phyloP scores from a whole-genome alignment of 78 protist genomes.

The Polysphondylium violaceum region DNA sequence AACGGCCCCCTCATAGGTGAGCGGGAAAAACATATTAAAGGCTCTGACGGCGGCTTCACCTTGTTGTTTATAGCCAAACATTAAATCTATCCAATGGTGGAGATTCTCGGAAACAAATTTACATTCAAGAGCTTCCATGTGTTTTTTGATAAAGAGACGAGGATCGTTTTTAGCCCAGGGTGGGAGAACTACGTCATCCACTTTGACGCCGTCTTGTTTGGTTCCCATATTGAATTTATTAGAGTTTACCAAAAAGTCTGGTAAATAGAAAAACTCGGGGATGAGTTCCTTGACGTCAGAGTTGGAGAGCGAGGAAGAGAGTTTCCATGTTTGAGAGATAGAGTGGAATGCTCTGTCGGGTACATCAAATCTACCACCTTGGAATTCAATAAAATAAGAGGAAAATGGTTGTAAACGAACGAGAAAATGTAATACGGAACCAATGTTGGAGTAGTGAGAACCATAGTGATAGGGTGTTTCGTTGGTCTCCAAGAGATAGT shows the following conservation, averaged over 20 bases:
- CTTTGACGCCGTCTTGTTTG: slow-evolving; percentile 84
- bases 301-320: slow-evolving; percentile 25
- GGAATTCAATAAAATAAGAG: slow-evolving; percentile 83
- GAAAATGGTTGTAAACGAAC: slow-evolving; percentile 94
- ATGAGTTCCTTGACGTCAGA: slow-evolving; percentile 96
- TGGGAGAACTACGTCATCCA: slow-evolving; percentile 94
- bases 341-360: slow-evolving; percentile 94
- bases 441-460: slow-evolving; percentile 90
- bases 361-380: slow-evolving; percentile 93
- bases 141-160: slow-evolving; percentile 72
- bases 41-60: slow-evolving; percentile 94
- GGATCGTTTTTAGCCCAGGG: slow-evolving; percentile 94
- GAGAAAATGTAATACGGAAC: slow-evolving; percentile 84
- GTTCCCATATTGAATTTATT: slow-evolving; percentile 90
- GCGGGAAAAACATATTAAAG: slow-evolving; percentile 90
- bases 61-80: slow-evolving; percentile 97
- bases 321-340: slow-evolving; percentile 81
- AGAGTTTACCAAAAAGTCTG: slow-evolving; percentile 91
- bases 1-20: slow-evolving; percentile 96
- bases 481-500: slow-evolving; percentile 42
- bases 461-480: slow-evolving; percentile 91
- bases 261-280: slow-evolving; percentile 96
- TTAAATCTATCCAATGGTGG: slow-evolving; percentile 98
- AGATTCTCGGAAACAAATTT: slow-evolving; percentile 91
- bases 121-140: slow-evolving; percentile 93